These are phyloP conservation scores for Didymella keratinophila DNA, from an alignment of 2,329 filamentous ascomycete genomes.

Conservation along the genomic window DNA sequence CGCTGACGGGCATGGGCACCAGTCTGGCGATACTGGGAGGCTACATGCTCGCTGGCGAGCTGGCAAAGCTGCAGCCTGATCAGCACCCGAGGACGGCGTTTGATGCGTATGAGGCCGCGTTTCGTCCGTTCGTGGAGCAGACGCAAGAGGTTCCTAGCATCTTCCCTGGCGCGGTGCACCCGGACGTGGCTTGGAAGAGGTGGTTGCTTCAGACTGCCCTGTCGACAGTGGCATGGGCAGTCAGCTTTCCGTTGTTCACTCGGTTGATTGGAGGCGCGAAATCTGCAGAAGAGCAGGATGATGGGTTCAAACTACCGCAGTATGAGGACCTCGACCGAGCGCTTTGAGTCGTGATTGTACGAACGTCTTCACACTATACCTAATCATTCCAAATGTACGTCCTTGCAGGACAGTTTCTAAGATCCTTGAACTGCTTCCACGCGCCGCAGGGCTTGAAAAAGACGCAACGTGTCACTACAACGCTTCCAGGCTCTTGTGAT, in stretches of 20 bases:
- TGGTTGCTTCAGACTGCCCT: conserved; percentile 30
- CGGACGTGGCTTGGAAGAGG: conserved; percentile 29
- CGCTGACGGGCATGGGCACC: conserved; percentile 55
- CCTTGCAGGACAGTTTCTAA: not conserved
- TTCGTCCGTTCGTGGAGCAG: conserved; percentile 38
- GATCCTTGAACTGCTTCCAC: not conserved
- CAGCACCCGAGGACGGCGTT: conserved; percentile 29
- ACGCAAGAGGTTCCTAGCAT: conserved; percentile 37
- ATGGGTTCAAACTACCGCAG: conserved; percentile 27
- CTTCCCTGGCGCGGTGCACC: conserved; percentile 34
- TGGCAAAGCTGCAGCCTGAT: conserved; percentile 24
- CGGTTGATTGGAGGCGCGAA: conserved; percentile 10
- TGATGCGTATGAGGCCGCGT: conserved; percentile 33
- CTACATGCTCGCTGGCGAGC: conserved; percentile 51
- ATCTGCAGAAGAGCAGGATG: conserved; percentile 20
- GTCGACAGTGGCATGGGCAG: conserved; percentile 17
- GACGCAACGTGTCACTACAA: not conserved
- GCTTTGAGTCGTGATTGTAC: not conserved
- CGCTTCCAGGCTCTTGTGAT: not conserved
- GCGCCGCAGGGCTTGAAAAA: not conserved
- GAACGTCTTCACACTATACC: not conserved
- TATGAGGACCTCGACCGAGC: conserved; percentile 18
- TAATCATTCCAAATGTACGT: not conserved
- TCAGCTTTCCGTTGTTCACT: conserved; percentile 21
- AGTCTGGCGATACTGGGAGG: conserved; percentile 50